These are phyloP conservation scores for Filobasidium wieringae DNA, from an alignment of 768 basidiomycete genomes.

Conservation along the genomic window DNA sequence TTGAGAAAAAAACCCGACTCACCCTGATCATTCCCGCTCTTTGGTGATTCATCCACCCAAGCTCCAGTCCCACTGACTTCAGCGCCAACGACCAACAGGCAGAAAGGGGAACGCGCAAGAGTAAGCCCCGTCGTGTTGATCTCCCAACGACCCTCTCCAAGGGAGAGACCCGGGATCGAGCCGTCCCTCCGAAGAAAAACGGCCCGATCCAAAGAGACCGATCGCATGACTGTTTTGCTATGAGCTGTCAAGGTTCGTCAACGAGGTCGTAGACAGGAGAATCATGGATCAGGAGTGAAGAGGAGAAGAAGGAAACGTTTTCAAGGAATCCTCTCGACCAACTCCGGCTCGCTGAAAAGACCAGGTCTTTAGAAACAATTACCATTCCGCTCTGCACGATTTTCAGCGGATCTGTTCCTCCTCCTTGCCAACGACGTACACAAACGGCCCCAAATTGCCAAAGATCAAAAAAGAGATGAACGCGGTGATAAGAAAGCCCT, in stretches of 20 bases:
- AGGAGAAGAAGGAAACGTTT: background rate
- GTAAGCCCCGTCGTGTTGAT: conserved; percentile 17
- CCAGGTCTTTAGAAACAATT: no score
- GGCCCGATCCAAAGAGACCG: background rate
- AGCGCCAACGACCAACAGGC: background rate
- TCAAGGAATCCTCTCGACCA: no score
- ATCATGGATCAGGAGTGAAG: background rate
- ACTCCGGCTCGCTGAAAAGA: no score
- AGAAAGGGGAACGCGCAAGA: conserved; percentile 11
- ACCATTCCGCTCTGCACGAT: no score
- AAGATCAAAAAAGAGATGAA: no score
- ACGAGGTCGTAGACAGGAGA: background rate
- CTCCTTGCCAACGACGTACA: no score
- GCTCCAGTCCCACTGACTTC: background rate
- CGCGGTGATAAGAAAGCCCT: no score
- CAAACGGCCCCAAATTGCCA: no score
- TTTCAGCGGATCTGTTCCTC: no score
- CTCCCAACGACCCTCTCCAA: background rate
- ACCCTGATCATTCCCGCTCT: background rate
- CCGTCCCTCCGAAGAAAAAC: background rate
- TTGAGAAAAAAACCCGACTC: background rate
- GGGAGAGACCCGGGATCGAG: background rate
- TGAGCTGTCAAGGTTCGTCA: background rate
- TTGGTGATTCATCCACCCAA: background rate
- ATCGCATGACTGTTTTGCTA: conserved; percentile 3